Conservation (phyloP, 257 asterid genomes). For the Solanum infundibuliforme region DNA sequence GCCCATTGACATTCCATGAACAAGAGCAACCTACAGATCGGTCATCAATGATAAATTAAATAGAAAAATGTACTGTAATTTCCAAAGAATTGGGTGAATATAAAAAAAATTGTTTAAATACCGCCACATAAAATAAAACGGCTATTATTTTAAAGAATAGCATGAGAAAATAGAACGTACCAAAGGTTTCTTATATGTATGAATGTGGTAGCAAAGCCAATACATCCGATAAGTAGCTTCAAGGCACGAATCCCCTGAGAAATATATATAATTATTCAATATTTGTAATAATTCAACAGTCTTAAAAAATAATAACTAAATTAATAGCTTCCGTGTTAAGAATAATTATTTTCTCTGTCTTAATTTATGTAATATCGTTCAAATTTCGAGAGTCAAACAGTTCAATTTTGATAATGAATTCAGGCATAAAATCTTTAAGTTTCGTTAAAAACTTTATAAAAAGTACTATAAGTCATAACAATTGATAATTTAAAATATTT, state of each 20-base stretch:
- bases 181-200: constrained; percentile 69
- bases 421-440: no score
- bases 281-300: neutral
- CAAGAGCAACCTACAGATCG: constrained; percentile 63
- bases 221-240: constrained; percentile 84
- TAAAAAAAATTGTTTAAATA: neutral
- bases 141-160: neutral
- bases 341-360: neutral
- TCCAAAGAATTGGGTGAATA: neutral
- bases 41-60: neutral
- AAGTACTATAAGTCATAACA: no score
- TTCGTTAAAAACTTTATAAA: no score
- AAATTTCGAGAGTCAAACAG: no score
- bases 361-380: no score
- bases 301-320: neutral
- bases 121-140: no score
- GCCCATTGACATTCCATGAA: constrained; percentile 85
- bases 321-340: neutral
- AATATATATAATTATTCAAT: neutral
- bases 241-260: constrained; percentile 60
- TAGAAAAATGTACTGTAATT: neutral
- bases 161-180: constrained; percentile 14
- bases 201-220: constrained; percentile 94
- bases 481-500: no score
- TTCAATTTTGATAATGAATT: neutral